Conservation (phyloP, 2,329 filamentous ascomycete genomes). For the Colletotrichum sp. region DNA sequence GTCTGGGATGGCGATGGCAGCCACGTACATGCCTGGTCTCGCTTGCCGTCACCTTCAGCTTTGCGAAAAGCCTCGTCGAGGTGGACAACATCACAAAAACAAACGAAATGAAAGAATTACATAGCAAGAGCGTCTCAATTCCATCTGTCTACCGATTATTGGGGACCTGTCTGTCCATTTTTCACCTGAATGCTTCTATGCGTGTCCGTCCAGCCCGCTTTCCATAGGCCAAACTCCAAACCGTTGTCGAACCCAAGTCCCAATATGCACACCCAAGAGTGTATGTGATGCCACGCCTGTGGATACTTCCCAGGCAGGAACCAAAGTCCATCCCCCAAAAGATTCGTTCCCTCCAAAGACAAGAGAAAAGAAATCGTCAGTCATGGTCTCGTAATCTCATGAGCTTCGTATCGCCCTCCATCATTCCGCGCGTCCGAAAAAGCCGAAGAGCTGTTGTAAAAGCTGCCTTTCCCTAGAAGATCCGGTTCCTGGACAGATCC, state of each 20-base stretch:
- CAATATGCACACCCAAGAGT: not conserved
- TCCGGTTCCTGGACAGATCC: not conserved
- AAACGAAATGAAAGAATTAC: not conserved
- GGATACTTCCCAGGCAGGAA: not conserved
- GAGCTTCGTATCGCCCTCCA: not conserved
- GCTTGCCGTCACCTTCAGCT: not conserved
- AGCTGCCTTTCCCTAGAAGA: not conserved
- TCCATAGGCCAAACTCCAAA: not conserved
- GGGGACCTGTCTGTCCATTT: not conserved
- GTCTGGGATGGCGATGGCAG: not conserved
- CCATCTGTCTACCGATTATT: not conserved
- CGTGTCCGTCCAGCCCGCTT: not conserved
- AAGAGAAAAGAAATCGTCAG: not conserved
- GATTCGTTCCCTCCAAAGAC: not conserved
- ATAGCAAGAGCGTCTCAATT: not conserved
- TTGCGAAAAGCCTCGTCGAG: not conserved
- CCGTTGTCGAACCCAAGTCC: not conserved
- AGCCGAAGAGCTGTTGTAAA: not conserved
- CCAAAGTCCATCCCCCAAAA: not conserved
- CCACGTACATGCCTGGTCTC: not conserved
- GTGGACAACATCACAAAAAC: not conserved
- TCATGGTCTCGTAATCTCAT: not conserved
- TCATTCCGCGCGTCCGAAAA: not conserved
- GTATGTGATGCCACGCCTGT: not conserved
- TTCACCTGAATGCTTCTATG: not conserved